A percentile compares a stretch with the other conserved stretches of the same genome.
These are phyloP conservation scores for Inga leiocalycina DNA, from an alignment of 306 rosid genomes.

Conservation along the genomic window DNA sequence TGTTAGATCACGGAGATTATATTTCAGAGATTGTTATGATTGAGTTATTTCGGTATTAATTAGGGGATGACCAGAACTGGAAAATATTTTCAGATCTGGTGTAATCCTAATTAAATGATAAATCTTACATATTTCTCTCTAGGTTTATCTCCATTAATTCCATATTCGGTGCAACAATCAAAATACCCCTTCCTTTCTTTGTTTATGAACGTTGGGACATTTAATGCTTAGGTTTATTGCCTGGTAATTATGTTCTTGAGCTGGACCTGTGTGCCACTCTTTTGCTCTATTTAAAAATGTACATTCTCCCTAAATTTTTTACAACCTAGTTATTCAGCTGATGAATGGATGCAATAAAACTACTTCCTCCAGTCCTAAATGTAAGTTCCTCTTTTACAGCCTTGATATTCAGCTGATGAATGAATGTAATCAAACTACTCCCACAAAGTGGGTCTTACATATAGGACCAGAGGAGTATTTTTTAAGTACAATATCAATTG, in stretches of 20 bases:
- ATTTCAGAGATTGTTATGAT: too few relatives aligned
- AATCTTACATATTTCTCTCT: not conserved
- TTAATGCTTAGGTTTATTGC: not conserved
- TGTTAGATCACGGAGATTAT: too few relatives aligned
- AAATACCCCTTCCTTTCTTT: not conserved
- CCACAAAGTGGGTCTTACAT: too few relatives aligned
- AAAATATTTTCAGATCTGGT: too few relatives aligned
- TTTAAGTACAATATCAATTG: not conserved
- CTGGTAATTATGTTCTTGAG: not conserved
- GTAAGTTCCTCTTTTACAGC: too few relatives aligned
- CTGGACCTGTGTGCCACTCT: not conserved
- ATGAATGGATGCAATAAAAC: not conserved
- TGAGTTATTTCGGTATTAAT: too few relatives aligned
- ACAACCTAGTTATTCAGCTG: not conserved
- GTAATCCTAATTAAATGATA: too few relatives aligned
- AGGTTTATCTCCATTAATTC: not conserved
- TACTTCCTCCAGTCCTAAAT: too few relatives aligned
- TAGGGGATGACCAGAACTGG: too few relatives aligned
- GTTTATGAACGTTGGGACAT: not conserved
- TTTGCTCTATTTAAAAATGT: not conserved
- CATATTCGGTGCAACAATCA: not conserved
- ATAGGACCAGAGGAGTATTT: too few relatives aligned
- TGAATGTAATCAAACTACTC: too few relatives aligned
- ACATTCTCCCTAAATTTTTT: not conserved
- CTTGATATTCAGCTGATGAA: too few relatives aligned